A percentile compares a stretch with the other conserved stretches of the same genome.
Conservation (phyloP, 345 rosid genomes). For the Raphanus sativus region DNA sequence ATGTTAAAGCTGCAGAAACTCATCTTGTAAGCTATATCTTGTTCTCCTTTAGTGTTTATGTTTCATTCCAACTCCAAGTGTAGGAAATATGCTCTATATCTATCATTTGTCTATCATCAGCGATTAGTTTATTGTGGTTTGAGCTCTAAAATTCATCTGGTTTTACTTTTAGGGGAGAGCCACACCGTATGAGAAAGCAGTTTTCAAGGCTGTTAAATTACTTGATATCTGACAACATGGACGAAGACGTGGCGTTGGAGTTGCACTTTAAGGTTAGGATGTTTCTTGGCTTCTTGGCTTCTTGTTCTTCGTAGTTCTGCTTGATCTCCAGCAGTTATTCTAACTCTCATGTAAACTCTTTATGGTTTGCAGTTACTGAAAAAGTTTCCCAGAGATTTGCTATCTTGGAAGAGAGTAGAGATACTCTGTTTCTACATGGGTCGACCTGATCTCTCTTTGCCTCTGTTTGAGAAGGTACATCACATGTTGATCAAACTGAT, state of each 20-base stretch:
- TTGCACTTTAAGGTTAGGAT: constrained; percentile 58
- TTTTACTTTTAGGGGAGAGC: constrained; percentile 25
- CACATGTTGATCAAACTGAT: constrained; percentile 15
- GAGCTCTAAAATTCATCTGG: no score
- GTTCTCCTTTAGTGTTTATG: not conserved
- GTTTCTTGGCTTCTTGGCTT: constrained; percentile 12
- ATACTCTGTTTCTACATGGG: constrained; percentile 73
- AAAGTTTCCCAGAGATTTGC: constrained; percentile 61
- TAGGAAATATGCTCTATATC: no score
- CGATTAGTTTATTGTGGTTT: no score
- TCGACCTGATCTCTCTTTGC: constrained; percentile 59
- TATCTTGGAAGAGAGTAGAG: constrained; percentile 76
- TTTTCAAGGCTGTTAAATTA: constrained; percentile 55
- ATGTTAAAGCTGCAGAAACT: constrained; percentile 57
- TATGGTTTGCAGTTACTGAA: constrained; percentile 53
- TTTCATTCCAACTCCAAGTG: no score
- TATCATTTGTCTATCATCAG: no score
- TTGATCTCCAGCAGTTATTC: not conserved
- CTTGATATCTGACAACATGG: constrained; percentile 61
- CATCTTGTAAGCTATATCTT: constrained; percentile 45
- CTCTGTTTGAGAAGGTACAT: constrained; percentile 64
- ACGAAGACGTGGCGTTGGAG: constrained; percentile 59
- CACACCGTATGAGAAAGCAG: constrained; percentile 68
- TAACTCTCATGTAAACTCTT: not conserved
- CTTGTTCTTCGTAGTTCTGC: not conserved